Conservation (phyloP, 75 land plant species). For the Pinus tabuliformis region DNA sequence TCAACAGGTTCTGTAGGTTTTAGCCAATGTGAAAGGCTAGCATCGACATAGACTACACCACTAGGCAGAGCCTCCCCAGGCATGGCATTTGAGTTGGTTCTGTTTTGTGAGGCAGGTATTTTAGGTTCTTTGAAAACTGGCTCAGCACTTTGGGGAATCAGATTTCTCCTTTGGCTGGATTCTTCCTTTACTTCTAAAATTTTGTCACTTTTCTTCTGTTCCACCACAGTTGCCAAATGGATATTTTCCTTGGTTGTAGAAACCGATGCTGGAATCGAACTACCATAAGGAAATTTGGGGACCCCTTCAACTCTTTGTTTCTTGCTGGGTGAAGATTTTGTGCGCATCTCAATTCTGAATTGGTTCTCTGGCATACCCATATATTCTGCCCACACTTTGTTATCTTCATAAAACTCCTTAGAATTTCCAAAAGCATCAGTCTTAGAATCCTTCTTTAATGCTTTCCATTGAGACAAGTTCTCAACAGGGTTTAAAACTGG, state of each 20-base stretch:
- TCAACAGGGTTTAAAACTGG: constrained; percentile 64
- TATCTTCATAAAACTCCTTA: constrained; percentile 2
- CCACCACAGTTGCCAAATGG: not conserved
- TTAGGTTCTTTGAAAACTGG: constrained; percentile 19
- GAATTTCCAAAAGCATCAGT: constrained; percentile 4
- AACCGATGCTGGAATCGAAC: not conserved
- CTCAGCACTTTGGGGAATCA: constrained; percentile 5
- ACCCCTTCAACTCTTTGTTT: constrained; percentile 7
- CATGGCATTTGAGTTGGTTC: not conserved
- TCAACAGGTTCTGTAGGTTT: constrained; percentile 14
- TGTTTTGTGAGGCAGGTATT: not conserved
- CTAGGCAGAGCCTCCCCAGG: not conserved
- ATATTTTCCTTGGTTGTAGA: not conserved
- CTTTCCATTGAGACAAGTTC: constrained; percentile 60
- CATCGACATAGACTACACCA: constrained; percentile 23
- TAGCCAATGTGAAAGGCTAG: constrained; percentile 65
- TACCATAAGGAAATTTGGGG: not conserved
- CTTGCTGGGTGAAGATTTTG: constrained; percentile 8
- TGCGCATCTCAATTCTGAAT: not conserved
- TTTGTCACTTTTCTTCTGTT: constrained; percentile 30
- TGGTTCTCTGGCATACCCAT: not conserved
- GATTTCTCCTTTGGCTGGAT: constrained; percentile 5
- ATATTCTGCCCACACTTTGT: not conserved
- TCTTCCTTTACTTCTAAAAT: constrained; percentile 2
- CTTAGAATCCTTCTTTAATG: constrained; percentile 23